Conservation (phyloP, 306 rosid species). For the Fagus sylvatica region DNA sequence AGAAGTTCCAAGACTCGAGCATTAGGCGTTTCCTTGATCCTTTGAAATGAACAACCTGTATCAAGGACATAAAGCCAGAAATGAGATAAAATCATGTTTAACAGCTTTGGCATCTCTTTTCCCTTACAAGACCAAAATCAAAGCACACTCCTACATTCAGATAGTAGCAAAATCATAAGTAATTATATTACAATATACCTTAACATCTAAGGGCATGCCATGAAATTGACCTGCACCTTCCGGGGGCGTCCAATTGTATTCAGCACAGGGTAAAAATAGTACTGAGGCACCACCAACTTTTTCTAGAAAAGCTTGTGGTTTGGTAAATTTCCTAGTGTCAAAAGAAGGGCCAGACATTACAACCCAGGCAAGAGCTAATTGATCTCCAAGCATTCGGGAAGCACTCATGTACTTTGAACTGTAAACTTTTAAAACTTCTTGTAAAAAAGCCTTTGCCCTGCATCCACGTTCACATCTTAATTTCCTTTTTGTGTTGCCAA, state of each 20-base stretch:
- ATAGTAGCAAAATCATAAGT: conserved; percentile 1
- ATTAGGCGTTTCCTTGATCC: conserved; percentile 96
- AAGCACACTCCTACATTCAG: not conserved
- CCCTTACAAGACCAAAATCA: not conserved
- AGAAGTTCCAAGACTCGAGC: conserved; percentile 93
- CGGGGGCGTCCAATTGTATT: conserved; percentile 96
- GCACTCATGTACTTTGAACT: conserved; percentile 62
- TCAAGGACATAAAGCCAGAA: not conserved
- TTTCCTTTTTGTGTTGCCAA: not conserved
- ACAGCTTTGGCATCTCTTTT: not conserved
- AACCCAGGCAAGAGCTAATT: conserved; percentile 93
- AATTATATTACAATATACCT: conserved; percentile 45
- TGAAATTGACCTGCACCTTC: conserved; percentile 99
- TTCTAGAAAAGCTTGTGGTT: conserved; percentile 55
- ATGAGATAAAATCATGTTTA: conserved; percentile 1
- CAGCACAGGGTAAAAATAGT: conserved; percentile 74
- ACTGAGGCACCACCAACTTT: conserved; percentile 60
- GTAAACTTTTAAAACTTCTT: conserved; percentile 69
- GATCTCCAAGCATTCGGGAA: conserved; percentile 96
- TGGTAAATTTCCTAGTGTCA: conserved; percentile 58
- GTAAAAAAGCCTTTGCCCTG: conserved; percentile 80
- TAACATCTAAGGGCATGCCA: conserved; percentile 89
- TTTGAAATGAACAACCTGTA: conserved; percentile 93
- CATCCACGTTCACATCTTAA: conserved; percentile 14
- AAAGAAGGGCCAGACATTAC: conserved; percentile 73